These are phyloP conservation scores for Polygonum maritimum DNA, from an alignment of 148 eudicot genomes.

Conservation along the genomic window DNA sequence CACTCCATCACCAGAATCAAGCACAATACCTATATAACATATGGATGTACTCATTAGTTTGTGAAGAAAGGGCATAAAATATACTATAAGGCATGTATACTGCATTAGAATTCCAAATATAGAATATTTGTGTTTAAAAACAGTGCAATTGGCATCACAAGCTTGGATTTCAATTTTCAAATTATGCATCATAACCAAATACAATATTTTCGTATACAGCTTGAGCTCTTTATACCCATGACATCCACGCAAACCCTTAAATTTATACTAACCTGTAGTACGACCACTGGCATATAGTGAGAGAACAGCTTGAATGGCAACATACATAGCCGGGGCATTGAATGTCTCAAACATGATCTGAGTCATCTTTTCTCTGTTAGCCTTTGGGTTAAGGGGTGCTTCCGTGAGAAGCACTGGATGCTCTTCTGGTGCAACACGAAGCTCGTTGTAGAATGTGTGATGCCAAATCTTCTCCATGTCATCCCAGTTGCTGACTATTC, in stretches of 20 bases:
- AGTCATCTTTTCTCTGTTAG: conserved; percentile 10
- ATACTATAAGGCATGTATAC: no score
- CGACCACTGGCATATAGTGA: conserved; percentile 12
- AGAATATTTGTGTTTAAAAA: no score
- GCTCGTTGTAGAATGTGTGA: conserved; percentile 12
- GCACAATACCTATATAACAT: conserved; percentile 6
- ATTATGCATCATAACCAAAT: no score
- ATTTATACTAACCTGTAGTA: conserved; percentile 4
- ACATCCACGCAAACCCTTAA: no score
- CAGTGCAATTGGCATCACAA: no score
- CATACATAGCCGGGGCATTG: conserved; percentile 10
- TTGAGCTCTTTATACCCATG: no score
- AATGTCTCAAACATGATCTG: conserved; percentile 12
- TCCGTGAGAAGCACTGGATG: conserved; percentile 11
- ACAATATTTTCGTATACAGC: no score
- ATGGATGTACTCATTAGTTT: not conserved
- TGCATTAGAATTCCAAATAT: no score
- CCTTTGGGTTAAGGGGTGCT: conserved; percentile 9
- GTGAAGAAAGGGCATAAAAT: not conserved
- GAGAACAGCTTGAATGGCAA: conserved; percentile 10
- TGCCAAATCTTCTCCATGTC: conserved; percentile 13
- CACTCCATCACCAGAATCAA: conserved; percentile 12
- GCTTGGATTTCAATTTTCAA: no score
- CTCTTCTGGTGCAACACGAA: conserved; percentile 12
- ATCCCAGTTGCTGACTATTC: conserved; percentile 11